Evolutionary conservation across 177 flowering plant genomes (phyloP).

Genomic region (Vitis hybrid): DNA sequence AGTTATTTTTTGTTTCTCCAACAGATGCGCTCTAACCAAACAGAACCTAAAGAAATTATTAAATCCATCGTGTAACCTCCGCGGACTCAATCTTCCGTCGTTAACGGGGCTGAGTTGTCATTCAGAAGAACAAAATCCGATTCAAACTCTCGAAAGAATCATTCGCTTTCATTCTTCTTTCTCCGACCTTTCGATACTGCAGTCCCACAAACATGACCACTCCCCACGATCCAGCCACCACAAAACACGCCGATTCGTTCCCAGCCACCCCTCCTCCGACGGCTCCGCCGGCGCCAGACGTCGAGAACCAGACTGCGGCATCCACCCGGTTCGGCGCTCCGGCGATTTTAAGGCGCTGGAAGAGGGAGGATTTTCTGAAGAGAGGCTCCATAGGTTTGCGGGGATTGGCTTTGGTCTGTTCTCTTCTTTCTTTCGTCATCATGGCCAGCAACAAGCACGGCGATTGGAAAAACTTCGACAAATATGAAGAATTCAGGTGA

Average conservation of each 20-base stretch:
- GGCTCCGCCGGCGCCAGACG: conserved; percentile 20
- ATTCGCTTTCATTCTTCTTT: background rate
- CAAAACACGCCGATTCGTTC: background rate
- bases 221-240: conserved; percentile 6
- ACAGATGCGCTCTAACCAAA: too few relatives aligned
- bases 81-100: too few relatives aligned
- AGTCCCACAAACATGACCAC: conserved; percentile 13
- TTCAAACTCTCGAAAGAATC: too few relatives aligned
- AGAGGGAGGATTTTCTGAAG: conserved; percentile 64
- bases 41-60: too few relatives aligned
- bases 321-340: conserved; percentile 30
- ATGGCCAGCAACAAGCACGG: conserved; percentile 81
- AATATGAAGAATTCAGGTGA: conserved; percentile 74
- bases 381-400: conserved; percentile 50
- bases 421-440: conserved; percentile 65
- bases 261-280: conserved; percentile 6
- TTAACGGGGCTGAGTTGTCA: too few relatives aligned
- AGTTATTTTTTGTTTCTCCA: too few relatives aligned
- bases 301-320: conserved; percentile 30
- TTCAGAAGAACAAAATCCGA: too few relatives aligned
- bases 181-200: background rate
- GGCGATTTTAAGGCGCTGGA: conserved; percentile 59
- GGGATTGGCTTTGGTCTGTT: conserved; percentile 50
- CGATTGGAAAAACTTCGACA: conserved; percentile 54
- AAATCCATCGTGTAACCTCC: too few relatives aligned